A percentile compares a stretch with the other conserved stretches of the same genome.
Conservation (phyloP, 2,329 filamentous ascomycete genomes). For the Neonectria punicea region DNA sequence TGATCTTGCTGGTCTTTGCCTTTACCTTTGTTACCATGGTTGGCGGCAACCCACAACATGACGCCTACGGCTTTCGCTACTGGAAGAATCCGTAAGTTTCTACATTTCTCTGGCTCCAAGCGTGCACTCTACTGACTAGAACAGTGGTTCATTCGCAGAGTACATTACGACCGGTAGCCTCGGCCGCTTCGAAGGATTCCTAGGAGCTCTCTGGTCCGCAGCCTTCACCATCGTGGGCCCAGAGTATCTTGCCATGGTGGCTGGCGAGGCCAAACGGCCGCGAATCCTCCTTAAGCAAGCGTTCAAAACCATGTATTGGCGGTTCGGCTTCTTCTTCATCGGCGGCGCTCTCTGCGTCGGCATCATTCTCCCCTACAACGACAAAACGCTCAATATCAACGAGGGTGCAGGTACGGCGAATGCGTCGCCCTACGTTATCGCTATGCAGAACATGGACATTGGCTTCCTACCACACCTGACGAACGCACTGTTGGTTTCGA, state of each 20-base stretch:
- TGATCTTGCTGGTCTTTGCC: constrained; percentile 59
- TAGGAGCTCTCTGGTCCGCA: constrained; percentile 26
- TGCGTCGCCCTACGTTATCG: constrained; percentile 68
- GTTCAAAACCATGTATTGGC: constrained; percentile 42
- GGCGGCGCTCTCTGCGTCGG: constrained; percentile 48
- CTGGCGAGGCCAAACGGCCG: constrained; percentile 42
- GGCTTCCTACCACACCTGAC: constrained; percentile 7
- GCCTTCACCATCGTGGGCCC: constrained; percentile 36
- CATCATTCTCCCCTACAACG: constrained; percentile 46
- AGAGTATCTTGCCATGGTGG: constrained; percentile 37
- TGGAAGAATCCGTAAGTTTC: constrained; percentile 17
- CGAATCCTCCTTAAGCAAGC: constrained; percentile 43
- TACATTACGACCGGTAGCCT: constrained; percentile 53
- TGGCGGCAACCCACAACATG: constrained; percentile 14
- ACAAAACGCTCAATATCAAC: constrained; percentile 41
- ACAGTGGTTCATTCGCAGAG: constrained; percentile 40
- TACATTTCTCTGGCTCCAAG: neutral
- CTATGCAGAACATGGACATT: constrained; percentile 12
- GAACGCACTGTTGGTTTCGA: constrained; percentile 11
- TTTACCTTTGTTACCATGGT: constrained; percentile 51
- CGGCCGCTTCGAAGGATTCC: constrained; percentile 69
- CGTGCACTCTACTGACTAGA: neutral
- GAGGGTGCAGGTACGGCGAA: constrained; percentile 50
- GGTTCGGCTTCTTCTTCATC: constrained; percentile 46
- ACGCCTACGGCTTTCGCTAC: constrained; percentile 19